Evolutionary conservation across 2,329 filamentous ascomycete species (phyloP).

Genomic region (Cladosporium phlei): DNA sequence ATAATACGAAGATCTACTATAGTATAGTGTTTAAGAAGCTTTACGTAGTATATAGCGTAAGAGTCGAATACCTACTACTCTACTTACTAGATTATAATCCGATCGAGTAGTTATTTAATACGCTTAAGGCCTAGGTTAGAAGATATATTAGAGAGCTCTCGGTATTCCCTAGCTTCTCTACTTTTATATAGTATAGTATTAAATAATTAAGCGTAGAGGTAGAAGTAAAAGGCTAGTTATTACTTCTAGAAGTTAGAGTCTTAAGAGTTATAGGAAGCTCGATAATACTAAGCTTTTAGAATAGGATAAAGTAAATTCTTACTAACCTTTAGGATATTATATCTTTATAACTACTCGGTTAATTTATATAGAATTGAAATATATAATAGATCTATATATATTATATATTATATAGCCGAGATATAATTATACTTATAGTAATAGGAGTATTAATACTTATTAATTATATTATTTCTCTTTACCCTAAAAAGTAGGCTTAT

Average conservation of each 20-base stretch:
- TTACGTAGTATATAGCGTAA: background rate
- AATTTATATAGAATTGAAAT: background rate
- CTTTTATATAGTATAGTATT: background rate
- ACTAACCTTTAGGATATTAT: no score
- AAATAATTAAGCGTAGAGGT: background rate
- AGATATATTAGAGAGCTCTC: background rate
- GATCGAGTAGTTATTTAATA: background rate
- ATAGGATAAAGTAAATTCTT: no score
- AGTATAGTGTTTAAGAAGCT: background rate
- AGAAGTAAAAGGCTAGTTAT: background rate
- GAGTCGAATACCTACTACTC: background rate
- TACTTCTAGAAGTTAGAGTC: background rate
- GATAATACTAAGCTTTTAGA: no score
- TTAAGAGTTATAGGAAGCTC: background rate
- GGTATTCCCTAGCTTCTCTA: background rate
- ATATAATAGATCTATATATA: background rate
- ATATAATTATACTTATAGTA: background rate
- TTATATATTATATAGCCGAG: background rate
- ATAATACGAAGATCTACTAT: background rate
- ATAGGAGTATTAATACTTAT: background rate
- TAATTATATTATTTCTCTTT: no score
- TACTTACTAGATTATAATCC: background rate
- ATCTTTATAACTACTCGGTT: background rate
- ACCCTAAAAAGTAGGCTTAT: no score
- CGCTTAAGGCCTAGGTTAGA: background rate